These are phyloP conservation scores for Cryptosporidium tyzzeri DNA, from an alignment of 169 alveolate species.

Conservation along the genomic window DNA sequence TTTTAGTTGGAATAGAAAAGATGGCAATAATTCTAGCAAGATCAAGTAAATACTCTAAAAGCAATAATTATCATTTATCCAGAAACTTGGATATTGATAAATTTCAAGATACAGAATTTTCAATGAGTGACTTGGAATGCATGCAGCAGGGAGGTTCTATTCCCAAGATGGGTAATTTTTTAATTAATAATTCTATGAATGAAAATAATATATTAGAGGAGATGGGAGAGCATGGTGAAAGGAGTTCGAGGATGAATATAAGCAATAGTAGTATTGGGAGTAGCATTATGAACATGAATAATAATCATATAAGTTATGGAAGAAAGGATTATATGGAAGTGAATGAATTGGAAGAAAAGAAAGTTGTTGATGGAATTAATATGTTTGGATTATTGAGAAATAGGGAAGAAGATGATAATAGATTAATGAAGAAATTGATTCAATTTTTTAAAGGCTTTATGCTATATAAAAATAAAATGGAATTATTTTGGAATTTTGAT, in stretches of 20 bases:
- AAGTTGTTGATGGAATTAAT: background rate
- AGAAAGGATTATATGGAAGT: background rate
- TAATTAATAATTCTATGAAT: background rate
- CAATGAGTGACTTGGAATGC: background rate
- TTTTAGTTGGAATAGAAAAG: slow-evolving; percentile 33
- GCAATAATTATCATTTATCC: background rate
- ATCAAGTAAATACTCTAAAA: slow-evolving; percentile 1
- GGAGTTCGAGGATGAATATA: background rate
- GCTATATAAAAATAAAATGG: background rate
- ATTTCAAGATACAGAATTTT: background rate
- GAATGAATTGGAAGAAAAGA: background rate
- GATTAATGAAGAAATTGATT: slow-evolving; percentile 22
- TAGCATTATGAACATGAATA: background rate
- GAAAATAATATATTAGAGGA: background rate
- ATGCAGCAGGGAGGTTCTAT: background rate
- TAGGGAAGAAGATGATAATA: slow-evolving; percentile 9
- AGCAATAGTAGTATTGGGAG: background rate
- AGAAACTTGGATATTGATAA: background rate
- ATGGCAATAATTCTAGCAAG: background rate
- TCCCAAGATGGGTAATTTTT: background rate
- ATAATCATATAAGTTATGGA: background rate
- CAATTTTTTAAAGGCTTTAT: slow-evolving; percentile 26
- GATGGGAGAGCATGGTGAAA: background rate
- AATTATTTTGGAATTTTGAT: background rate
- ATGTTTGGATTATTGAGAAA: background rate